phyloP scores from a whole-genome alignment of 352 stramenopile genomes.

The Phytophthora kernoviae region DNA sequence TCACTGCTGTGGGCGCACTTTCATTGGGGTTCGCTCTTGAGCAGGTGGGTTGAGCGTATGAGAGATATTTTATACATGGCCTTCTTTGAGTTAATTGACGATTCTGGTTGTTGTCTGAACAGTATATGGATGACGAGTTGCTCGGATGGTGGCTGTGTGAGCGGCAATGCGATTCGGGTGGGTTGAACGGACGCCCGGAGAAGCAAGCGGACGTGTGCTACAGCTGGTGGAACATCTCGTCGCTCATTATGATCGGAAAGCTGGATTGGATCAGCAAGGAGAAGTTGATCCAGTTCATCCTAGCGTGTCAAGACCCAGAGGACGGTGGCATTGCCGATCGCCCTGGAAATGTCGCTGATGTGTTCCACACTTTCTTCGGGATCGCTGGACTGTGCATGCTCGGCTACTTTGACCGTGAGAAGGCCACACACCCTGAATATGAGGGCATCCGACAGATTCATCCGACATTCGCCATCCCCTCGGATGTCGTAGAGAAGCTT shows the following conservation, averaged over 20 bases:
- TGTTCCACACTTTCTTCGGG: conserved; percentile 99
- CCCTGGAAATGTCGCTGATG: conserved; percentile 95
- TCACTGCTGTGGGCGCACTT: conserved; percentile 96
- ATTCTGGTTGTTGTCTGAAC: neutral
- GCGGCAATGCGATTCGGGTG: conserved; percentile 95
- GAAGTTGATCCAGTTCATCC: conserved; percentile 94
- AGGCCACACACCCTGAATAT: conserved; percentile 57
- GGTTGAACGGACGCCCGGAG: conserved; percentile 97
- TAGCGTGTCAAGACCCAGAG: conserved; percentile 96
- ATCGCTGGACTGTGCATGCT: conserved; percentile 95
- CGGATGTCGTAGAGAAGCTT: conserved; percentile 90
- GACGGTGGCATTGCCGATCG: conserved; percentile 98
- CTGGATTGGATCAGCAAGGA: conserved; percentile 96
- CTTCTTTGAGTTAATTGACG: neutral
- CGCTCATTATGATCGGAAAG: conserved; percentile 95
- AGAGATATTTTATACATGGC: neutral
- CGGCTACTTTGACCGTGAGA: conserved; percentile 88
- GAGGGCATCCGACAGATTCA: conserved; percentile 90
- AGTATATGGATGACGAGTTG: conserved; percentile 89
- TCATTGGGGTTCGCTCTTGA: conserved; percentile 81
- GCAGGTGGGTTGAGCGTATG: conserved; percentile 21
- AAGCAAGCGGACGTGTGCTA: conserved; percentile 99
- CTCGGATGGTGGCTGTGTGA: conserved; percentile 98
- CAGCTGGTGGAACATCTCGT: conserved; percentile 99
- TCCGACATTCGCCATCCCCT: conserved; percentile 94